phyloP scores from a whole-genome alignment of 345 rosid species.

The Fremontodendron californicum region DNA sequence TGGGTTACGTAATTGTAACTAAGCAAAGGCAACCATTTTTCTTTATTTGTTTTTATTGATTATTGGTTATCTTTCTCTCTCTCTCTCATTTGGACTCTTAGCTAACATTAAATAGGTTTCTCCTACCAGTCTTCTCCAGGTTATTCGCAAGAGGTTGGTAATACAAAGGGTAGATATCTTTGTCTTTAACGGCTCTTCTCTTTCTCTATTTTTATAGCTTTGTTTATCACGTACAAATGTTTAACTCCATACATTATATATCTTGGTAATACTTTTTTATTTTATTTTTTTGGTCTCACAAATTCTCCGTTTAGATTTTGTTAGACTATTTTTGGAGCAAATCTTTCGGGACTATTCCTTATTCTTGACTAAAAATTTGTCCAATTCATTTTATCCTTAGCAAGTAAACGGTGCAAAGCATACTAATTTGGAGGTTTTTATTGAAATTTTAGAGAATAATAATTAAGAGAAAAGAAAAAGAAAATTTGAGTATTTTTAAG shows the following conservation, averaged over 20 bases:
- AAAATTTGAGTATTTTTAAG: too few relatives aligned
- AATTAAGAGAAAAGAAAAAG: too few relatives aligned
- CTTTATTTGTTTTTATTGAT: background rate
- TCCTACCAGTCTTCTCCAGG: slow-evolving; percentile 33
- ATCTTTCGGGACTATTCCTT: too few relatives aligned
- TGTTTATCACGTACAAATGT: background rate
- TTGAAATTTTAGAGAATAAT: too few relatives aligned
- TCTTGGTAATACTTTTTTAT: background rate
- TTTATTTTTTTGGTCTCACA: too few relatives aligned
- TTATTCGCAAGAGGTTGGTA: slow-evolving; percentile 7
- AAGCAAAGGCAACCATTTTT: background rate
- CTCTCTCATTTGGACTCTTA: background rate
- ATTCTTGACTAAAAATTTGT: too few relatives aligned
- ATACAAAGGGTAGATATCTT: background rate
- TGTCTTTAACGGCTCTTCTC: background rate
- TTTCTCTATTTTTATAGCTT: background rate
- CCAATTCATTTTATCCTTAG: too few relatives aligned
- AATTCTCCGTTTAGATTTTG: too few relatives aligned
- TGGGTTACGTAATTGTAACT: background rate
- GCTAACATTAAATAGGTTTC: slow-evolving; percentile 21
- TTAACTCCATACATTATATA: background rate
- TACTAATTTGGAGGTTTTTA: too few relatives aligned
- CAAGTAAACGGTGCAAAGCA: too few relatives aligned
- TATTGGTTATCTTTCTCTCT: too few relatives aligned
- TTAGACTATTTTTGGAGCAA: too few relatives aligned